These are phyloP conservation scores for Sorghum bicolor DNA, from an alignment of 176 grass and related monocot species.

Conservation along the genomic window DNA sequence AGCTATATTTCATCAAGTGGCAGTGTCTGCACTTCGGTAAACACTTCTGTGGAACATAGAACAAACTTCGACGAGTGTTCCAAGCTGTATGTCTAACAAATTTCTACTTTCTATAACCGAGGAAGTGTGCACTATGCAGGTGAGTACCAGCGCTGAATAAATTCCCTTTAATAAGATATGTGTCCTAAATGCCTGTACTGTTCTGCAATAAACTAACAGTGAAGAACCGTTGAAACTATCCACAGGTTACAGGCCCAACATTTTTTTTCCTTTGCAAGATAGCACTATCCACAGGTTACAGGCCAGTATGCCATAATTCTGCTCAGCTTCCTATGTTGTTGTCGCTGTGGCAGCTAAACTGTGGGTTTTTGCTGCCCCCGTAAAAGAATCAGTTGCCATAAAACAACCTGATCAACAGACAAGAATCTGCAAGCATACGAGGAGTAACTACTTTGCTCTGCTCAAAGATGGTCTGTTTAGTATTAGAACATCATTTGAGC, in stretches of 20 bases:
- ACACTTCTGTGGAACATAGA: conserved; percentile 19
- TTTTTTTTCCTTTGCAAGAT: not conserved
- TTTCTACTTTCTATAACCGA: not conserved
- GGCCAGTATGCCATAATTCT: not conserved
- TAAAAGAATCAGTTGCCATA: not conserved
- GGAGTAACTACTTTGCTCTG: not conserved
- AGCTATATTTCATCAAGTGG: not conserved
- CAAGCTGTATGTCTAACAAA: not conserved
- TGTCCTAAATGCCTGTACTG: not conserved
- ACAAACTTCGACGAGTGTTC: not conserved
- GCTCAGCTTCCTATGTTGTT: not conserved
- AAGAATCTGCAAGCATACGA: not conserved
- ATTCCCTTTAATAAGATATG: not conserved
- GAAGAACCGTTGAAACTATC: conserved; percentile 15
- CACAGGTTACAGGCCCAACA: not conserved
- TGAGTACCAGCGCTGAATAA: conserved; percentile 19
- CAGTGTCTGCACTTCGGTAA: not conserved
- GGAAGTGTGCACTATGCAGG: not conserved
- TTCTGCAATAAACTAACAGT: conserved; percentile 8
- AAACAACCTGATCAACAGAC: not conserved
- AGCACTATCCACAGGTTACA: not conserved
- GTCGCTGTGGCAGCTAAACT: not conserved
- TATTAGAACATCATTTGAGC: not conserved
- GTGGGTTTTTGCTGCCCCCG: not conserved
- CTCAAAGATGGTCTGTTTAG: not conserved